A percentile compares a stretch with the other conserved stretches of the same genome.
These are phyloP conservation scores for Simplicillium aogashimaense DNA, from an alignment of 2,329 filamentous ascomycete genomes.

Conservation along the genomic window DNA sequence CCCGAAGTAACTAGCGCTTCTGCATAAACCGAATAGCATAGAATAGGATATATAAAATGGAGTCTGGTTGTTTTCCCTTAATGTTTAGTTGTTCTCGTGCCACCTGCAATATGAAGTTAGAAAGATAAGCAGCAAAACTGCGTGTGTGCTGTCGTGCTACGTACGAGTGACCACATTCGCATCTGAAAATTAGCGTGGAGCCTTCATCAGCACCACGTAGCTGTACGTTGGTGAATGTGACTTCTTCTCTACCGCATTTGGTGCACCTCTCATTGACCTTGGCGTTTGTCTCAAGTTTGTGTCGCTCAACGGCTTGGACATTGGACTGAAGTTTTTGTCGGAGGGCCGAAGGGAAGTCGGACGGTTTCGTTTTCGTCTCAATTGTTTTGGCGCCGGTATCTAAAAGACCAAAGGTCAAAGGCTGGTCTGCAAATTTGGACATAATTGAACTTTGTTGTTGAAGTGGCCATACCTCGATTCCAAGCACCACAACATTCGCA, in stretches of 20 bases:
- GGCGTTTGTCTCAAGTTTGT: constrained; percentile 67
- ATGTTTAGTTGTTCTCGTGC: constrained; percentile 50
- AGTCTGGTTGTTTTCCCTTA: background rate
- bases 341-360: constrained; percentile 83
- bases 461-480: constrained; percentile 58
- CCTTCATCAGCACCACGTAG: constrained; percentile 91
- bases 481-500: constrained; percentile 82
- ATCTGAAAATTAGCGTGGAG: constrained; percentile 82
- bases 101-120: constrained; percentile 21
- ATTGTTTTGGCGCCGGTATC: constrained; percentile 70
- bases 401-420: constrained; percentile 18
- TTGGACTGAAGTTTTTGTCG: constrained; percentile 76
- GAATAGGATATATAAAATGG: constrained; percentile 5
- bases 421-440: background rate
- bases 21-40: constrained; percentile 19
- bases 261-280: constrained; percentile 60
- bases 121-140: background rate
- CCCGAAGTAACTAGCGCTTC: constrained; percentile 46
- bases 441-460: background rate
- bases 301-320: constrained; percentile 69
- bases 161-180: constrained; percentile 78
- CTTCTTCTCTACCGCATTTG: constrained; percentile 71
- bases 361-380: constrained; percentile 74
- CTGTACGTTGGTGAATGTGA: constrained; percentile 78
- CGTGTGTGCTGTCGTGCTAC: constrained; percentile 15